phyloP scores from a whole-genome alignment of 306 rosid genomes.

The Purshia tridentata region DNA sequence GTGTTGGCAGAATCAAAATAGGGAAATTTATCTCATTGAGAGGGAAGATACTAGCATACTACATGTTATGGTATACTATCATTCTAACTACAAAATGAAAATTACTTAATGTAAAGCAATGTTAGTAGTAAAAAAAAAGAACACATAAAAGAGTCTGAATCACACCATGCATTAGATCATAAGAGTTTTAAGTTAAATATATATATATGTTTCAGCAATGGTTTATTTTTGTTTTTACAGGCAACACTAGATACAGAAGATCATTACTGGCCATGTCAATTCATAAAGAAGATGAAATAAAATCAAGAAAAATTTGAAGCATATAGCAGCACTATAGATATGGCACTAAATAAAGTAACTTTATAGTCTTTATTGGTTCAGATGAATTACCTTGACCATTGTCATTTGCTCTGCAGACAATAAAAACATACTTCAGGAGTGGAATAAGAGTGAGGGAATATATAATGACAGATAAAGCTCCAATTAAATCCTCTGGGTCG shows the following conservation, averaged over 20 bases:
- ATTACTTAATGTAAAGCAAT: not conserved
- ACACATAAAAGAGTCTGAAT: not conserved
- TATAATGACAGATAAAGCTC: slow-evolving; percentile 91
- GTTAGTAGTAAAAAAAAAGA: not conserved
- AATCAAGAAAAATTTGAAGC: not conserved
- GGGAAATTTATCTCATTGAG: not conserved
- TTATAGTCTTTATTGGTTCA: not conserved
- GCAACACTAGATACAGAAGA: not conserved
- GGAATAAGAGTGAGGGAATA: slow-evolving; percentile 93
- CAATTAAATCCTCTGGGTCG: slow-evolving; percentile 76
- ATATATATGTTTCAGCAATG: not conserved
- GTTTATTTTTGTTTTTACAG: not conserved
- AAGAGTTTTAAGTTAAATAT: not conserved
- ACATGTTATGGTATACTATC: not conserved
- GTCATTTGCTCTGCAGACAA: slow-evolving; percentile 93
- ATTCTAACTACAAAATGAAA: not conserved
- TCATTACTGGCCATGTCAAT: not conserved
- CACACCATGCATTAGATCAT: not conserved
- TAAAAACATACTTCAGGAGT: slow-evolving; percentile 83
- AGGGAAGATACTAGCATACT: not conserved
- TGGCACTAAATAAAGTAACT: not conserved
- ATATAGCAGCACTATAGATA: not conserved
- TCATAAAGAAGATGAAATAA: not conserved
- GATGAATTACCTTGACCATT: slow-evolving; percentile 87
- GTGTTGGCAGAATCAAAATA: slow-evolving; percentile 18